phyloP scores from a whole-genome alignment of 768 basidiomycete species.

The Galerina sulciceps region DNA sequence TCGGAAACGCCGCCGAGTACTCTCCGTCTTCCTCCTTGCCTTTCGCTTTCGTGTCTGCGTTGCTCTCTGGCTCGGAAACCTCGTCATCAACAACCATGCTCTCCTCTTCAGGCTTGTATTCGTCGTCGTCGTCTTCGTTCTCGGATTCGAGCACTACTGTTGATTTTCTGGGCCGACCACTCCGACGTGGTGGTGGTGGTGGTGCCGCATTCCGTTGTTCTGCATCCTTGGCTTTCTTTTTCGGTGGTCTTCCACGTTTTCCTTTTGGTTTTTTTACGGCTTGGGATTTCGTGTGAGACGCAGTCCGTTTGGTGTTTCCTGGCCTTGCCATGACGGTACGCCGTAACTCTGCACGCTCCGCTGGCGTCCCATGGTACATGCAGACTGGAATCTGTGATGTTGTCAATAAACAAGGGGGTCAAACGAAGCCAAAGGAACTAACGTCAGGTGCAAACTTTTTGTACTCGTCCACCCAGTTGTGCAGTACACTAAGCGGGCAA shows the following conservation, averaged over 20 bases:
- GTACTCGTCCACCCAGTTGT: conserved; percentile 92
- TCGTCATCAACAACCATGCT: conserved; percentile 19
- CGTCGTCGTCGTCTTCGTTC: conserved; percentile 21
- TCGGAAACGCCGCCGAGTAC: conserved; percentile 54
- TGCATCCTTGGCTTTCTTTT: conserved; percentile 10
- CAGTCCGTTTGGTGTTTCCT: conserved; percentile 1
- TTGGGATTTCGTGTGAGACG: conserved; percentile 13
- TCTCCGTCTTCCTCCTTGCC: conserved; percentile 21
- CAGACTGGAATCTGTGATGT: conserved; percentile 78
- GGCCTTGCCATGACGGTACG: conserved; percentile 56
- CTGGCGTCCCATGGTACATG: conserved; percentile 88
- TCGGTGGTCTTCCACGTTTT: conserved; percentile 16
- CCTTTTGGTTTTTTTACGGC: conserved; percentile 22
- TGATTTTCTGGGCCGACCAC: conserved; percentile 22
- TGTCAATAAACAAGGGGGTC: not conserved
- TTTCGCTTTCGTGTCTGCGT: not conserved
- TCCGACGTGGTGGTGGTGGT: conserved; percentile 4
- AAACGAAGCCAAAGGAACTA: conserved; percentile 22
- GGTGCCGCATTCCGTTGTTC: not conserved
- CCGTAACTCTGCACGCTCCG: conserved; percentile 81
- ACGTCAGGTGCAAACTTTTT: conserved; percentile 81
- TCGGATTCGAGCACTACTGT: conserved; percentile 25
- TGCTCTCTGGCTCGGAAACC: not conserved
- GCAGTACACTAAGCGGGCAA: conserved; percentile 90
- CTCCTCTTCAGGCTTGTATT: conserved; percentile 12